phyloP scores from a whole-genome alignment of 805 yeast genomes.

The Ogataea zsoltii region DNA sequence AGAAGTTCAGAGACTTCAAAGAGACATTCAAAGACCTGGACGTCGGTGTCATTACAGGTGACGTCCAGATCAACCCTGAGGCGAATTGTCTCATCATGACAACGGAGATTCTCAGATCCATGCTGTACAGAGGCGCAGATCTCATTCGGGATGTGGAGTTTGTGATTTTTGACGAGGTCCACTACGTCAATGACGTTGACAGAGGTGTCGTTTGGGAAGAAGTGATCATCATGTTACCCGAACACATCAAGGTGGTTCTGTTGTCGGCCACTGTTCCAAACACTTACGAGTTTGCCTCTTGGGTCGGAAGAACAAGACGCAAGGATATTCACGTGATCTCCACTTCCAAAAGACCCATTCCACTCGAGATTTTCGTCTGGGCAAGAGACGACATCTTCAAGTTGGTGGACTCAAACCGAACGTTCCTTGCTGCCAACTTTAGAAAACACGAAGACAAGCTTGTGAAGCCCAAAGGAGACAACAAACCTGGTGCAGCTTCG shows the following conservation, averaged over 20 bases:
- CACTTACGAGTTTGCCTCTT: slow-evolving; percentile 94
- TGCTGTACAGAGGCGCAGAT: slow-evolving; percentile 97
- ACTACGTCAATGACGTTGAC: slow-evolving; percentile 93
- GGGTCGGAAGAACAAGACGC: slow-evolving; percentile 98
- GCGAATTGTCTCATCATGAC: slow-evolving; percentile 97
- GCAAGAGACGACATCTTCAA: slow-evolving; percentile 74
- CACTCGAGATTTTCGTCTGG: slow-evolving; percentile 84
- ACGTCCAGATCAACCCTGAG: slow-evolving; percentile 95
- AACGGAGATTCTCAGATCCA: slow-evolving; percentile 90
- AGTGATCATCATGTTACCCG: slow-evolving; percentile 96
- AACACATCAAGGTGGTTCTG: slow-evolving; percentile 87
- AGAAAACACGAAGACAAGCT: slow-evolving; percentile 56
- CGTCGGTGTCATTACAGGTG: slow-evolving; percentile 95
- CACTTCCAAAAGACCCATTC: slow-evolving; percentile 96
- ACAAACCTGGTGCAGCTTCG: slow-evolving; percentile 5
- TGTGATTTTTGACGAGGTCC: slow-evolving; percentile 97
- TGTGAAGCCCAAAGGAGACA: slow-evolving; percentile 41
- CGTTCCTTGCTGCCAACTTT: slow-evolving; percentile 66
- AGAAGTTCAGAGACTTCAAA: slow-evolving; percentile 21
- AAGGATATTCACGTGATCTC: slow-evolving; percentile 95
- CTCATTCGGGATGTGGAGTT: slow-evolving; percentile 95
- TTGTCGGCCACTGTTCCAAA: slow-evolving; percentile 98
- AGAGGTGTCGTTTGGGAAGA: slow-evolving; percentile 99
- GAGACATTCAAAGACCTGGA: slow-evolving; percentile 53
- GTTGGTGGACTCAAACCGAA: slow-evolving; percentile 71